Conservation (phyloP, 139 green algal species). For the Pleodorina starrii region DNA sequence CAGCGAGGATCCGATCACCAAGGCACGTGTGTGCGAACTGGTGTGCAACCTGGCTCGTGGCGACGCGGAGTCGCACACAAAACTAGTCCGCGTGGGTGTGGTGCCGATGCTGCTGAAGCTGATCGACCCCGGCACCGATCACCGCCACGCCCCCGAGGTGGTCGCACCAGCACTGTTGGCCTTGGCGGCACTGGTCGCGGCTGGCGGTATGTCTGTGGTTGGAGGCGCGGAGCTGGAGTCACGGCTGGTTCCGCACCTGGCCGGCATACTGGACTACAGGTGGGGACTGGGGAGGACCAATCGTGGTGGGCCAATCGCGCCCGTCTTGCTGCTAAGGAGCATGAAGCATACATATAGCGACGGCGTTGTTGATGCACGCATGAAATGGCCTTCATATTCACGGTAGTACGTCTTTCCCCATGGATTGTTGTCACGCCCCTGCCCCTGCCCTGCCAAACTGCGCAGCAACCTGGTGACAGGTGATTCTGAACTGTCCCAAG, state of each 20-base stretch:
- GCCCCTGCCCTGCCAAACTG: not conserved
- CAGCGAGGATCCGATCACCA: not conserved
- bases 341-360: too few species aligned
- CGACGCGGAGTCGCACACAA: not conserved
- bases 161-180: conserved; percentile 14
- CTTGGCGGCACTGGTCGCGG: not conserved
- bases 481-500: not conserved
- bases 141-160: not conserved
- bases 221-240: not conserved
- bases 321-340: too few species aligned
- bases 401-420: too few species aligned
- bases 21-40: not conserved
- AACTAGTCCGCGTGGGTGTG: not conserved
- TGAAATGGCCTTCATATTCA: too few species aligned
- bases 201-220: not conserved
- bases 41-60: conserved; percentile 22
- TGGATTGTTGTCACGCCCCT: not conserved
- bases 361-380: too few species aligned
- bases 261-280: conserved; percentile 30
- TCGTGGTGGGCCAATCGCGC: too few species aligned
- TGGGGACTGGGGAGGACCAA: too few species aligned
- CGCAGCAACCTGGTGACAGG: conserved; percentile 18
- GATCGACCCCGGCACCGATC: not conserved
- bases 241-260: not conserved
- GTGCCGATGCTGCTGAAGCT: not conserved